Percentiles rank a stretch among this genome's conserved stretches.
phyloP scores from a whole-genome alignment of 208 protist genomes.

The Acanthamoeba lenticulata region DNA sequence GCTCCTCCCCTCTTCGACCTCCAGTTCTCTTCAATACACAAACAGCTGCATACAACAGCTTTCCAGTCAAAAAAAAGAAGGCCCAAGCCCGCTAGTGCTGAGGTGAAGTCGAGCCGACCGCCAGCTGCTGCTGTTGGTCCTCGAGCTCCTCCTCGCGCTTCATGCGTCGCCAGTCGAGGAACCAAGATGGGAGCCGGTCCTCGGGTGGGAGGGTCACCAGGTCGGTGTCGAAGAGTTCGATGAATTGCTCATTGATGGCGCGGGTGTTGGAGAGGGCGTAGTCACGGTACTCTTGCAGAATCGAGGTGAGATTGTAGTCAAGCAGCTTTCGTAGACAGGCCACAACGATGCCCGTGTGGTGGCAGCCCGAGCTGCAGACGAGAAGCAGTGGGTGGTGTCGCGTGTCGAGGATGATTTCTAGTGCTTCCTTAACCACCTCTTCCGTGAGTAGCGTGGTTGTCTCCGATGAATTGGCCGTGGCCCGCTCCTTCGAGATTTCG shows the following conservation, averaged over 20 bases:
- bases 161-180: slow-evolving; percentile 77
- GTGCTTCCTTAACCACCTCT: slow-evolving; percentile 90
- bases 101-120: too few species aligned
- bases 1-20: too few species aligned
- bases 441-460: slow-evolving; percentile 79
- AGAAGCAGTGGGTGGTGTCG: slow-evolving; percentile 95
- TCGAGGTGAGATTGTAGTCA: slow-evolving; percentile 96
- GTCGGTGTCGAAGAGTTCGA: slow-evolving; percentile 98
- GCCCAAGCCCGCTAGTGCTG: too few species aligned
- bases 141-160: slow-evolving; percentile 70
- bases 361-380: slow-evolving; percentile 92
- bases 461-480: not conserved
- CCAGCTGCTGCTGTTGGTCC: too few species aligned
- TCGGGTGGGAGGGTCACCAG: slow-evolving; percentile 91
- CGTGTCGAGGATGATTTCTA: slow-evolving; percentile 94
- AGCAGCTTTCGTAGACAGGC: slow-evolving; percentile 97
- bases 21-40: too few species aligned
- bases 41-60: too few species aligned
- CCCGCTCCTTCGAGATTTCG: slow-evolving; percentile 68
- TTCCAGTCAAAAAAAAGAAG: too few species aligned
- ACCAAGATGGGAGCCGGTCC: slow-evolving; percentile 78
- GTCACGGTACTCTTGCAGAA: slow-evolving; percentile 93
- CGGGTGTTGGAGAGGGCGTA: slow-evolving; percentile 86
- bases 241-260: slow-evolving; percentile 98
- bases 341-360: slow-evolving; percentile 97